A percentile compares a stretch with the other conserved stretches of the same genome.
Evolutionary conservation across 768 basidiomycete species (phyloP).

Genomic region (Agaricus sinodeliciosus): DNA sequence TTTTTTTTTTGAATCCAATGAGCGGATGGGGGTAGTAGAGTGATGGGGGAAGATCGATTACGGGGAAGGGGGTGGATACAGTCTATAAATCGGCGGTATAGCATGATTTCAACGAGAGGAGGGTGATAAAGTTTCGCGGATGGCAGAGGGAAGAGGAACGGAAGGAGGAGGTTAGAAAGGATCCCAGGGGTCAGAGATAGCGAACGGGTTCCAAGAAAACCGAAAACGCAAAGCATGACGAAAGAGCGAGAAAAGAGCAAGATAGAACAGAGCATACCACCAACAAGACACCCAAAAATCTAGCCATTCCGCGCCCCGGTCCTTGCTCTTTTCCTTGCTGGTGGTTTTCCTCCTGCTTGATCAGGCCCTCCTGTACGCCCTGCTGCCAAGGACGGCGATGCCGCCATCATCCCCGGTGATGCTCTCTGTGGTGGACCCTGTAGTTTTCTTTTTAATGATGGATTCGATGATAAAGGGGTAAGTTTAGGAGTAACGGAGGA

Average conservation of each 20-base stretch:
- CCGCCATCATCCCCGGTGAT: slow-evolving; percentile 40
- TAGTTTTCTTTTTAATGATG: slow-evolving; percentile 53
- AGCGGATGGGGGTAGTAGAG: too few relatives aligned
- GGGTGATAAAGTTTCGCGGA: too few relatives aligned
- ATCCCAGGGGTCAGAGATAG: not conserved
- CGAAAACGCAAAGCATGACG: slow-evolving; percentile 19
- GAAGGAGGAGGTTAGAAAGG: not conserved
- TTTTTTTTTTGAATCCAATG: too few relatives aligned
- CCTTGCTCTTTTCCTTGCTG: slow-evolving; percentile 48
- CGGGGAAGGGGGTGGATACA: slow-evolving; percentile 1
- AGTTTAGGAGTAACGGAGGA: not conserved
- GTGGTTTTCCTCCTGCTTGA: slow-evolving; percentile 42
- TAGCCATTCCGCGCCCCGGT: slow-evolving; percentile 40
- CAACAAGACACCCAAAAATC: slow-evolving; percentile 8
- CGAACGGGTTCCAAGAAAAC: slow-evolving; percentile 24
- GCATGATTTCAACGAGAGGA: too few relatives aligned
- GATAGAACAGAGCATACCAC: not conserved
- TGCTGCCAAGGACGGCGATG: slow-evolving; percentile 33
- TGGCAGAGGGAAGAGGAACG: too few relatives aligned
- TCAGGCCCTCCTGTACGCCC: slow-evolving; percentile 48
- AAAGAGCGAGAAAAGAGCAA: slow-evolving; percentile 1
- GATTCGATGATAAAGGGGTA: slow-evolving; percentile 41
- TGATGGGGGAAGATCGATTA: not conserved
- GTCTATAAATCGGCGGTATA: not conserved
- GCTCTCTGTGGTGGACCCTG: slow-evolving; percentile 25